phyloP scores from a whole-genome alignment of 176 grass and related monocot genomes.

The Elymus sibiricus region DNA sequence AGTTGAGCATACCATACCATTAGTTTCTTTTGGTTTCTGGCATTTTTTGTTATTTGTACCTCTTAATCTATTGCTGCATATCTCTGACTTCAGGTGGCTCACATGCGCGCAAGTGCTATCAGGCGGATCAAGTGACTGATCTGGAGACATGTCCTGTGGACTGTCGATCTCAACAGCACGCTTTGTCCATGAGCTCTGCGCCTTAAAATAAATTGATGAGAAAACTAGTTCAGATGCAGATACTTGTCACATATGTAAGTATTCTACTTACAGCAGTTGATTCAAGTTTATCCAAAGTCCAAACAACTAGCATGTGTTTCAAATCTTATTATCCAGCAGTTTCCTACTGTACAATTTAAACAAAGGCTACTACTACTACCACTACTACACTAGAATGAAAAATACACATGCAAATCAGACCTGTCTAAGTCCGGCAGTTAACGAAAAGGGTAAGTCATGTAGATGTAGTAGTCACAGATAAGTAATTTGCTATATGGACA shows the following conservation, averaged over 20 bases:
- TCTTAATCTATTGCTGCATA: conserved; percentile 45
- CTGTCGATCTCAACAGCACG: conserved; percentile 68
- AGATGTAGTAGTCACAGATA: not conserved
- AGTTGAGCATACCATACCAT: conserved; percentile 46
- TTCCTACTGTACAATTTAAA: not conserved
- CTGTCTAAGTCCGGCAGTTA: not conserved
- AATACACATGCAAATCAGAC: not conserved
- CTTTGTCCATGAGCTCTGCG: conserved; percentile 85
- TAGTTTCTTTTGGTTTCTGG: conserved; percentile 51
- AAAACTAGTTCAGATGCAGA: conserved; percentile 5
- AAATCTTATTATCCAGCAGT: not conserved
- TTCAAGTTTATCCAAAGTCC: not conserved
- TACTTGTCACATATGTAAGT: not conserved
- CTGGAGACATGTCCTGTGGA: conserved; percentile 58
- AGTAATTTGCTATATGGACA: not conserved
- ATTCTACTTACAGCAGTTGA: not conserved
- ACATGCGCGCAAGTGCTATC: conserved; percentile 85
- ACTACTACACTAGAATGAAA: not conserved
- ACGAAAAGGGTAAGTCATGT: not conserved
- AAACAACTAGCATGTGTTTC: not conserved
- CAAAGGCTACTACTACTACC: not conserved
- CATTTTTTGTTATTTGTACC: conserved; percentile 29
- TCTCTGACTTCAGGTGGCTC: conserved; percentile 56
- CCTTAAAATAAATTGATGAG: conserved; percentile 29
- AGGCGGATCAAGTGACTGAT: conserved; percentile 58